These are phyloP conservation scores for Dactylis glomerata DNA, from an alignment of 176 grass and related monocot species.

Conservation along the genomic window DNA sequence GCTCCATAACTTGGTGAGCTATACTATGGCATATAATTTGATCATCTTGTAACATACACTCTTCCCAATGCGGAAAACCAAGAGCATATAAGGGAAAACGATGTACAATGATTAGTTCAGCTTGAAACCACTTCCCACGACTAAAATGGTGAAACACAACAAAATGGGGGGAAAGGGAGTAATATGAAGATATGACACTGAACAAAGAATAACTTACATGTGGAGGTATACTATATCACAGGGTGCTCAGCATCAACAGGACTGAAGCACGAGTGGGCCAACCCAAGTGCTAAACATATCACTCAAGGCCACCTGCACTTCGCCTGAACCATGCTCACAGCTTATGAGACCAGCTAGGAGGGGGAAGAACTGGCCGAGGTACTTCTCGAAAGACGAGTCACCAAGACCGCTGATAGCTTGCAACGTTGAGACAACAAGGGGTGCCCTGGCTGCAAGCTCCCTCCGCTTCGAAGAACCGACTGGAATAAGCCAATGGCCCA, in stretches of 20 bases:
- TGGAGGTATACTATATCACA: conserved; percentile 35
- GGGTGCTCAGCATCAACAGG: conserved; percentile 50
- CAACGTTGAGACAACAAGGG: conserved; percentile 84
- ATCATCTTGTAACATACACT: conserved; percentile 44
- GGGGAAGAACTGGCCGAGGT: conserved; percentile 80
- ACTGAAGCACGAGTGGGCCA: conserved; percentile 74
- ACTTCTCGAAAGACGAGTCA: conserved; percentile 71
- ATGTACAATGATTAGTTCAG: conserved; percentile 19
- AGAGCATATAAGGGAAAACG: not conserved
- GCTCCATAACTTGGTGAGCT: conserved; percentile 22
- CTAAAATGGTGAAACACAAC: conserved; percentile 32
- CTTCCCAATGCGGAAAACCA: conserved; percentile 17
- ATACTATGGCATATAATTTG: conserved; percentile 36
- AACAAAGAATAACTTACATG: conserved; percentile 41
- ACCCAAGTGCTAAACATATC: conserved; percentile 82
- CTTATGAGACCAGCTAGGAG: conserved; percentile 82
- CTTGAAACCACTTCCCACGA: conserved; percentile 23
- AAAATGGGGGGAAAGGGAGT: conserved; percentile 21
- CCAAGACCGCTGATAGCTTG: conserved; percentile 75
- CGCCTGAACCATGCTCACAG: conserved; percentile 93
- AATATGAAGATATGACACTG: not conserved
- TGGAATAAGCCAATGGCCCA: conserved; percentile 71
- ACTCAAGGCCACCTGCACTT: conserved; percentile 89
- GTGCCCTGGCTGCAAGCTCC: conserved; percentile 89
- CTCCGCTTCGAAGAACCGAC: conserved; percentile 85